phyloP scores from a whole-genome alignment of 805 yeast genomes.

The Kazachstania martiniae region DNA sequence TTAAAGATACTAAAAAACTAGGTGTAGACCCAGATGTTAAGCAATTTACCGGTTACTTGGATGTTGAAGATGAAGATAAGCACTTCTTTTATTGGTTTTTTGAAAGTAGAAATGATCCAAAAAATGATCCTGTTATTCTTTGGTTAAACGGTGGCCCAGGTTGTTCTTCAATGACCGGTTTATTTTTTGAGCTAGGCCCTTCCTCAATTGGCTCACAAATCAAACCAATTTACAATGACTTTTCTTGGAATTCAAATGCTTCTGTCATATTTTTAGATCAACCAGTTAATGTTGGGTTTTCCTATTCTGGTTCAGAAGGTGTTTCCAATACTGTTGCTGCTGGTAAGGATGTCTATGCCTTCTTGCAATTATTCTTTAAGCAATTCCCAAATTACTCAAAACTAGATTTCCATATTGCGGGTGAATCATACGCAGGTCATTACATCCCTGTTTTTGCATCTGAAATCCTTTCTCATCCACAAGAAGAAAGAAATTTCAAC shows the following conservation, averaged over 20 bases:
- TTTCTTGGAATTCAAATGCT: slow-evolving; percentile 76
- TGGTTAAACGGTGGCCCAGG: slow-evolving; percentile 99
- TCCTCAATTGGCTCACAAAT: slow-evolving; percentile 45
- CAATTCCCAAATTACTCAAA: slow-evolving; percentile 70
- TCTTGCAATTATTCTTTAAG: slow-evolving; percentile 55
- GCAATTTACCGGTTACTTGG: slow-evolving; percentile 81
- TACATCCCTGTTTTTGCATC: slow-evolving; percentile 84
- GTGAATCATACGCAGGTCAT: slow-evolving; percentile 97
- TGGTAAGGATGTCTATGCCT: slow-evolving; percentile 32
- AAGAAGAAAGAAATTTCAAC: slow-evolving; percentile 45
- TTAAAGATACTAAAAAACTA: slow-evolving; percentile 46
- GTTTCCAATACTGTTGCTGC: slow-evolving; percentile 73
- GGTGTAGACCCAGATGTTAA: slow-evolving; percentile 69
- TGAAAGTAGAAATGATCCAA: slow-evolving; percentile 83
- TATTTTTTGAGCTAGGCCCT: slow-evolving; percentile 88
- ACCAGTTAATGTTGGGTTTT: slow-evolving; percentile 91
- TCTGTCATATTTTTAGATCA: slow-evolving; percentile 85
- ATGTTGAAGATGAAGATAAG: slow-evolving; percentile 71
- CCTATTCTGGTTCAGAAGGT: slow-evolving; percentile 45
- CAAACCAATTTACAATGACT: slow-evolving; percentile 46
- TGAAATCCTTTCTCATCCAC: slow-evolving; percentile 59
- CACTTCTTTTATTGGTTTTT: slow-evolving; percentile 81
- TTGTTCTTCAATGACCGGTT: slow-evolving; percentile 98
- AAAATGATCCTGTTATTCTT: slow-evolving; percentile 69
- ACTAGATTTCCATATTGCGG: slow-evolving; percentile 71